Evolutionary conservation across 768 basidiomycete genomes (phyloP).

Genomic region (Punctularia strigosozonata): DNA sequence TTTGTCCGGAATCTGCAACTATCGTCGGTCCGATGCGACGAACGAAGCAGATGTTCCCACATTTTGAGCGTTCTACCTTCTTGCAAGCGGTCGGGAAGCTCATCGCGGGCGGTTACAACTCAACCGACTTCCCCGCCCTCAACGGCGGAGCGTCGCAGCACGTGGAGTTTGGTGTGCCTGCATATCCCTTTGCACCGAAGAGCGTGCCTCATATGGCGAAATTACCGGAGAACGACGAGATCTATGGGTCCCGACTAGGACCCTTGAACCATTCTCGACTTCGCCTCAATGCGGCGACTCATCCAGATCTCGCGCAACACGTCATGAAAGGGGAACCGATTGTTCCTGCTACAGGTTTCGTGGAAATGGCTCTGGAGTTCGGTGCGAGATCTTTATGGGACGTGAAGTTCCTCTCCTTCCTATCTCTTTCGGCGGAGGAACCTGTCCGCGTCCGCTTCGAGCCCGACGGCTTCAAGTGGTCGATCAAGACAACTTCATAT

Average conservation of each 20-base stretch:
- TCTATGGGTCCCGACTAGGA: constrained; percentile 16
- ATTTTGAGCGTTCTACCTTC: background rate
- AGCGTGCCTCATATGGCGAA: constrained; percentile 11
- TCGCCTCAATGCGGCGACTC: constrained; percentile 23
- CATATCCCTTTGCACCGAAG: constrained; percentile 23
- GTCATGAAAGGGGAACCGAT: constrained; percentile 32
- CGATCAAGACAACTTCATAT: constrained; percentile 12
- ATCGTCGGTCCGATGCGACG: background rate
- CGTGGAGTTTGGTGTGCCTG: background rate
- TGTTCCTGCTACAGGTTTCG: constrained; percentile 33
- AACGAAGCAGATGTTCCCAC: background rate
- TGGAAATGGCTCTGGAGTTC: constrained; percentile 28
- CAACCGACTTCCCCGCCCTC: background rate
- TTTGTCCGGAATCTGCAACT: background rate
- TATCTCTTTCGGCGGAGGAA: constrained; percentile 13
- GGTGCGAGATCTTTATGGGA: constrained; percentile 17
- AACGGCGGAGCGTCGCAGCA: background rate
- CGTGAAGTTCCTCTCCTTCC: constrained; percentile 14
- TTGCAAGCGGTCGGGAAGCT: background rate
- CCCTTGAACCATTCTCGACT: constrained; percentile 25
- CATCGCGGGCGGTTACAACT: background rate
- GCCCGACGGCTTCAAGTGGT: constrained; percentile 14
- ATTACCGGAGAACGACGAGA: constrained; percentile 7
- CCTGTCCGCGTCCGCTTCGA: constrained; percentile 11
- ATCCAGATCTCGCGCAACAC: constrained; percentile 31